Percentiles rank a stretch among this genome's conserved stretches.
Evolutionary conservation across 2,329 filamentous ascomycete species (phyloP).

Genomic region (Aspergillus sclerotialis): DNA sequence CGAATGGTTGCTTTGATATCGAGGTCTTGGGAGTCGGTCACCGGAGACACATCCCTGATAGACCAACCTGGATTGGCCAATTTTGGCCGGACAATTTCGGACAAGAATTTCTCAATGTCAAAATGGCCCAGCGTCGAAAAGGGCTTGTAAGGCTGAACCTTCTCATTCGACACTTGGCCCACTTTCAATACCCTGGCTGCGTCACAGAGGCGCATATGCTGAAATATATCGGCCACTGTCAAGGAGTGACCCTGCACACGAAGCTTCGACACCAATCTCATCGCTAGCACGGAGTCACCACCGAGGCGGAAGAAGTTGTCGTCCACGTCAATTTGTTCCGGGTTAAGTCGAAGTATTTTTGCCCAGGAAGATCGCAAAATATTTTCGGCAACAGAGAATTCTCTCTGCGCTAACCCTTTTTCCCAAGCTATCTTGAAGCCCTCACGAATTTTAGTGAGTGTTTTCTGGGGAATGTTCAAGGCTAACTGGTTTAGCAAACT

Average conservation of each 20-base stretch:
- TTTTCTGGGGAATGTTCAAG: constrained; percentile 14
- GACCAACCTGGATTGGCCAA: constrained; percentile 43
- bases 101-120: constrained; percentile 37
- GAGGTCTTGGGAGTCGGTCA: constrained; percentile 52
- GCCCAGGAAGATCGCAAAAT: constrained; percentile 30
- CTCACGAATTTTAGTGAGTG: constrained; percentile 10
- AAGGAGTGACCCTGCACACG: constrained; percentile 37
- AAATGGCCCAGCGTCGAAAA: constrained; percentile 43
- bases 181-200: constrained; percentile 47
- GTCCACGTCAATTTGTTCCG: constrained; percentile 43
- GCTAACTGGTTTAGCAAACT: constrained; percentile 22
- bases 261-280: constrained; percentile 46
- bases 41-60: constrained; percentile 51
- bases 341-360: constrained; percentile 16
- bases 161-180: constrained; percentile 18
- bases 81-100: constrained; percentile 40
- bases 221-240: constrained; percentile 46
- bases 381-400: constrained; percentile 27
- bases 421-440: constrained; percentile 27
- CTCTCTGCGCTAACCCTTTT: constrained; percentile 18
- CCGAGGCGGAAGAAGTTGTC: constrained; percentile 57
- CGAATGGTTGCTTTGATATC: constrained; percentile 53
- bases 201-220: constrained; percentile 40
- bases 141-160: constrained; percentile 30
- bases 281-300: constrained; percentile 55